Conservation (phyloP, 306 rosid genomes). For the Prunus persica region Prunus_persica_NCBIv2 NC_034009.1:37645001-37645500, state of each 20-base stretch:
- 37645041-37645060: not conserved
- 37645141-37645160: constrained; percentile 39
- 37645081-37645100: not conserved
- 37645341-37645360: not conserved
- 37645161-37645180: constrained; percentile 52
- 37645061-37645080: not conserved
- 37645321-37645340: not conserved
- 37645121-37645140: constrained; percentile 66
- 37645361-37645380: not conserved
- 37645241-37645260: not conserved
- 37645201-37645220: constrained; percentile 45
- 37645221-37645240: constrained; percentile 37
- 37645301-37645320: not conserved
- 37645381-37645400: not conserved
- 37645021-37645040: not conserved
- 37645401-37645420: no score
- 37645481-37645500: not conserved
- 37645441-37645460: not conserved
- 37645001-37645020: not conserved
- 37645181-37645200: constrained; percentile 60
- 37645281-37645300: no score
- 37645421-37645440: not conserved
- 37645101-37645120: constrained; percentile 39
- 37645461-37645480: not conserved
- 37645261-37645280: not conserved